Base-by-base conservation (phyloP, 108 stramenopile genomes). In the Discostella stelligeroides region DNA sequence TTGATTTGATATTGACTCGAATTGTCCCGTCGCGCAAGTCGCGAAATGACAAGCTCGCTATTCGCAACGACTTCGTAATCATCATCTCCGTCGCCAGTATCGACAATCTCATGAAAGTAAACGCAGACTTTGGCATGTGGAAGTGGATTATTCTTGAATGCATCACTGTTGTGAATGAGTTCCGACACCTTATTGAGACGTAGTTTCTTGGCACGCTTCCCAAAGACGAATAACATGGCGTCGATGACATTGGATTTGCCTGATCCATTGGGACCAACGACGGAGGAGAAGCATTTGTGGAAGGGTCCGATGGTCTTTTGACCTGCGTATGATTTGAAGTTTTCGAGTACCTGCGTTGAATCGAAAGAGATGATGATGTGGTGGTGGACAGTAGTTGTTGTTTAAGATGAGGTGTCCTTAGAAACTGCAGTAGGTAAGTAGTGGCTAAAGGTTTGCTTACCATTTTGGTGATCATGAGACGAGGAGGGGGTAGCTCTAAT, bases 151-250 rank as follows among this genome's bases (percentile, higher is more conserved):
- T 82, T 70, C 37, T 83, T 76, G 70, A 72, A 85, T 9, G 92
- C 82, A 60, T 92, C 88, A 53, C 90, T 90, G 17, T 80, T 75
- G 88, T 99, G 98, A 65, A 99, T 98, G 17, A 99, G 86, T 76
- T 99, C 98, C 43, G 89, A 88, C 20, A 99, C 90, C 66, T 98
- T 98, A 79, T 96, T 97, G 18, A 97, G 85, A 18, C 98, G 94
- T 4, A 99, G 85, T 74, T 99, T 97, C 70, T 97, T 98, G 40
- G 98, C 98, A 7, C 96, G 84, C 79, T 98, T 98, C 8, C 98
- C 98, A 77, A 99, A 99, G 20, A 98, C 98, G 80, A 99, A 99
- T 28, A 99, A 93, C 97, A 99, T 96, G 74, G 98, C 98, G 77
- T 99, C 98, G 57, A 99, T 98, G 45, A 97, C 97, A 77, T 99